Evolutionary conservation across 169 alveolate species (phyloP).

Genomic region (Eimeria maxima): DNA sequence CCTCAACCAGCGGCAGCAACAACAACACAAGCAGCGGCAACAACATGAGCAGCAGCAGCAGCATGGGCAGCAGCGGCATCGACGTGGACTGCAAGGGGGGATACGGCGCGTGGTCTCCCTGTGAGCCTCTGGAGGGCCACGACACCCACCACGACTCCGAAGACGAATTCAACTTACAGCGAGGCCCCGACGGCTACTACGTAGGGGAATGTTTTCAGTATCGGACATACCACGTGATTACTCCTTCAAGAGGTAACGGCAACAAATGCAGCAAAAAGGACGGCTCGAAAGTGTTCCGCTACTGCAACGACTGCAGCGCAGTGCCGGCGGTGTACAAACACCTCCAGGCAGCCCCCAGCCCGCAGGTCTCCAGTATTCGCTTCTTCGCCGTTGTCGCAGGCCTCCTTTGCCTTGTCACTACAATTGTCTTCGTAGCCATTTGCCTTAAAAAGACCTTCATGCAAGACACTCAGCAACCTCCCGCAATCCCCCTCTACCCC

Average conservation of each 20-base stretch:
- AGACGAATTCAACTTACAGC: constrained; percentile 61
- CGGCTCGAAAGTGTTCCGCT: constrained; percentile 60
- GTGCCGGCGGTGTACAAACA: constrained; percentile 75
- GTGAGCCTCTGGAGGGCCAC: constrained; percentile 82
- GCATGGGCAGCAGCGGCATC: constrained; percentile 20
- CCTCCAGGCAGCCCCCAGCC: constrained; percentile 45
- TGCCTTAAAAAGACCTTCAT: not conserved
- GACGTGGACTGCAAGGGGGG: constrained; percentile 79
- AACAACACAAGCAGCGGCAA: not conserved
- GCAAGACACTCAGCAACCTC: not conserved
- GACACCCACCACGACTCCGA: constrained; percentile 79
- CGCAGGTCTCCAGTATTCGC: not conserved
- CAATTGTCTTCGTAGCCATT: not conserved
- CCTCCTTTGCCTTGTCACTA: constrained; percentile 23
- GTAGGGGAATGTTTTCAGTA: constrained; percentile 63
- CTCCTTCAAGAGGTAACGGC: constrained; percentile 51
- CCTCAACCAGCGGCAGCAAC: constrained; percentile 12
- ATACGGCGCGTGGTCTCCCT: constrained; percentile 75
- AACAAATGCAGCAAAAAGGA: constrained; percentile 35
- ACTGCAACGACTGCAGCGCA: constrained; percentile 70
- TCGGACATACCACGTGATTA: constrained; percentile 15
- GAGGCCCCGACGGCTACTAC: constrained; percentile 65
- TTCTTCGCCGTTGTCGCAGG: constrained; percentile 49
- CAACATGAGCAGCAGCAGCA: constrained; percentile 31
- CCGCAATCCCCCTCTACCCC: not conserved